A percentile compares a stretch with the other conserved stretches of the same genome.
These are phyloP conservation scores for Erigeron philadelphicus DNA, from an alignment of 140 eudicot genomes.

Conservation along the genomic window DNA sequence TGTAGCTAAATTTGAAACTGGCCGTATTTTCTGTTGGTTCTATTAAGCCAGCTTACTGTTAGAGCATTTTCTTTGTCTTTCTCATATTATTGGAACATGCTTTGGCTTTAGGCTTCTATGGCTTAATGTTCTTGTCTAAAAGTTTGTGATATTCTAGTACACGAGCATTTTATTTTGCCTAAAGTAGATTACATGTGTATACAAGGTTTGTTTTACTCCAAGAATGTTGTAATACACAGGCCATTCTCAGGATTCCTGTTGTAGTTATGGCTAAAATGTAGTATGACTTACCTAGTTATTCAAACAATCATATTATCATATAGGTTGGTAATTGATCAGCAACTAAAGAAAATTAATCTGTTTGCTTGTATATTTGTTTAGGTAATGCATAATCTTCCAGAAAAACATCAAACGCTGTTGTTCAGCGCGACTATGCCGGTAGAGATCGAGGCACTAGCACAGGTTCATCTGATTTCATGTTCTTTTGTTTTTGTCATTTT, in stretches of 20 bases:
- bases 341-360: not conserved
- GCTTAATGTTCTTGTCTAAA: not conserved
- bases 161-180: not conserved
- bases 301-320: not conserved
- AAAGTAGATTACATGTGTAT: too few species aligned
- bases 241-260: not conserved
- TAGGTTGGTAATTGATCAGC: conserved; percentile 8
- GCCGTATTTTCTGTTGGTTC: not conserved
- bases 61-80: not conserved
- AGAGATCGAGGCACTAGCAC: conserved; percentile 82
- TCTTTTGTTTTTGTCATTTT: not conserved
- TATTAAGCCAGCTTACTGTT: not conserved
- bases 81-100: conserved; percentile 9
- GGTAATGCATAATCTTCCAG: conserved; percentile 83
- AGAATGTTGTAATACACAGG: not conserved
- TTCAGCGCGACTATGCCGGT: conserved; percentile 93
- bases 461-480: conserved; percentile 36
- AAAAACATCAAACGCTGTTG: conserved; percentile 74
- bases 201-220: not conserved
- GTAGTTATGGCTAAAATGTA: conserved; percentile 3
- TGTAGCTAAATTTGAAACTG: not conserved
- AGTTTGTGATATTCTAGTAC: not conserved
- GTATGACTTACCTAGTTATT: not conserved
- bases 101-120: not conserved
- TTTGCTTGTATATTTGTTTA: conserved; percentile 18